Evolutionary conservation across 2,329 filamentous ascomycete species (phyloP).

Genomic region (Mariannaea elegans): DNA sequence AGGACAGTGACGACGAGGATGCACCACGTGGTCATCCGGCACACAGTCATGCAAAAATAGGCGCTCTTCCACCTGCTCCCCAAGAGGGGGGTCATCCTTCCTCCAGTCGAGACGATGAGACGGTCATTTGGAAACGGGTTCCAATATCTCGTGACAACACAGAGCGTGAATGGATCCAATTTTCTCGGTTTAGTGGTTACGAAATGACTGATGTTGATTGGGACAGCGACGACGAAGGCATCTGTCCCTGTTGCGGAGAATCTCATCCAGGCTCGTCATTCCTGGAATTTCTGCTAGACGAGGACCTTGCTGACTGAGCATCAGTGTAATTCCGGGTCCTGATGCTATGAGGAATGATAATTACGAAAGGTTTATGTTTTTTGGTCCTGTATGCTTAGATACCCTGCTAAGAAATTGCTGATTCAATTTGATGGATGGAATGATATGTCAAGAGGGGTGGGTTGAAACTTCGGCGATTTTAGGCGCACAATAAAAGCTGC

Average conservation of each 20-base stretch:
- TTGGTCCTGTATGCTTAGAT: slow-evolving; percentile 39
- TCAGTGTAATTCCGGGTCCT: slow-evolving; percentile 26
- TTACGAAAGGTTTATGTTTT: slow-evolving; percentile 26
- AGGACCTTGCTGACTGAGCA: slow-evolving; percentile 39
- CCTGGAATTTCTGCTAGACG: slow-evolving; percentile 43
- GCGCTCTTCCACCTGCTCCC: slow-evolving; percentile 52
- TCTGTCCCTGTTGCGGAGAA: slow-evolving; percentile 53
- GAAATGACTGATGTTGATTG: slow-evolving; percentile 46
- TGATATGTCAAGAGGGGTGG: neutral
- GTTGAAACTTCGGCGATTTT: slow-evolving; percentile 15
- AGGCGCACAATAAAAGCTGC: slow-evolving; percentile 16
- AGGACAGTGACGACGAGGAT: slow-evolving; percentile 41
- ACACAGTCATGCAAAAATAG: slow-evolving; percentile 42
- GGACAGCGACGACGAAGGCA: slow-evolving; percentile 47
- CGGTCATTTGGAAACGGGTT: slow-evolving; percentile 62
- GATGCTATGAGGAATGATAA: slow-evolving; percentile 24
- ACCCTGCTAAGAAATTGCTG: slow-evolving; percentile 36
- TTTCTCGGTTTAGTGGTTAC: slow-evolving; percentile 52
- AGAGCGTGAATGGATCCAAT: slow-evolving; percentile 59
- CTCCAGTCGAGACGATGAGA: slow-evolving; percentile 52
- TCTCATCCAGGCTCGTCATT: slow-evolving; percentile 48
- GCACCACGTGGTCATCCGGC: slow-evolving; percentile 30
- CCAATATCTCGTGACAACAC: slow-evolving; percentile 51
- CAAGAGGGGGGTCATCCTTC: slow-evolving; percentile 53
- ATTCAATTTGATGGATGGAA: slow-evolving; percentile 24